Percentiles rank a stretch among this genome's conserved stretches.
Conservation (phyloP, 1,139 yeast genomes). For the Debaryomyces subglobosus region DNA sequence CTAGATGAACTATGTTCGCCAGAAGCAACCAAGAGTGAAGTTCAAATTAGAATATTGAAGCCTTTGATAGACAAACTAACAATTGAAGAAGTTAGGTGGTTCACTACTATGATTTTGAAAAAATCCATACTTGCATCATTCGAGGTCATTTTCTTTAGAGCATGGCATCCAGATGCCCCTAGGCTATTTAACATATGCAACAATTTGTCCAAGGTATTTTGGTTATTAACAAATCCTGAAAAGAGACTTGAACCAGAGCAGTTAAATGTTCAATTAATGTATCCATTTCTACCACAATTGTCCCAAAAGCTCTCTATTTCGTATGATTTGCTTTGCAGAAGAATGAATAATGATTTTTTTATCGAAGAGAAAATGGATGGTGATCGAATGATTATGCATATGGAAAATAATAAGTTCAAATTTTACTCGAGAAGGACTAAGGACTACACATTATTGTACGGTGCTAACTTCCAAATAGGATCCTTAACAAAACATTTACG, state of each 20-base stretch:
- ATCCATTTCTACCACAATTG: conserved; percentile 73
- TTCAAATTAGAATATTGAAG: conserved; percentile 44
- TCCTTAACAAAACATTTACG: conserved; percentile 60
- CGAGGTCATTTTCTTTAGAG: conserved; percentile 60
- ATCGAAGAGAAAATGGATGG: conserved; percentile 96
- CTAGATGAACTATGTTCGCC: conserved; percentile 46
- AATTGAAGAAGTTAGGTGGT: conserved; percentile 69
- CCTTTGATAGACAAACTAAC: conserved; percentile 59
- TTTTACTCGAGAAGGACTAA: conserved; percentile 72
- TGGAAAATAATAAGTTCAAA: conserved; percentile 42
- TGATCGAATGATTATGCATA: conserved; percentile 79
- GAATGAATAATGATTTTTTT: conserved; percentile 54
- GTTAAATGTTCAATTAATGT: conserved; percentile 47
- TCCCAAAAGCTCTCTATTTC: conserved; percentile 55
- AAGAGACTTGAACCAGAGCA: conserved; percentile 47
- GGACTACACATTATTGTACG: conserved; percentile 77
- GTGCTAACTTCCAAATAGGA: conserved; percentile 60
- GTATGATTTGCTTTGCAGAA: conserved; percentile 51
- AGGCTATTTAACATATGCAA: conserved; percentile 69
- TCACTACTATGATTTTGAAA: conserved; percentile 68
- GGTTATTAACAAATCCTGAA: conserved; percentile 56
- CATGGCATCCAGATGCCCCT: conserved; percentile 84
- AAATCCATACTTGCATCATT: conserved; percentile 58
- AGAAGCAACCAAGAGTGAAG: conserved; percentile 41
- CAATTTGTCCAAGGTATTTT: conserved; percentile 62